A percentile compares a stretch with the other conserved stretches of the same genome.
These are phyloP conservation scores for Vachellia collinsii DNA, from an alignment of 306 rosid species.

Conservation along the genomic window DNA sequence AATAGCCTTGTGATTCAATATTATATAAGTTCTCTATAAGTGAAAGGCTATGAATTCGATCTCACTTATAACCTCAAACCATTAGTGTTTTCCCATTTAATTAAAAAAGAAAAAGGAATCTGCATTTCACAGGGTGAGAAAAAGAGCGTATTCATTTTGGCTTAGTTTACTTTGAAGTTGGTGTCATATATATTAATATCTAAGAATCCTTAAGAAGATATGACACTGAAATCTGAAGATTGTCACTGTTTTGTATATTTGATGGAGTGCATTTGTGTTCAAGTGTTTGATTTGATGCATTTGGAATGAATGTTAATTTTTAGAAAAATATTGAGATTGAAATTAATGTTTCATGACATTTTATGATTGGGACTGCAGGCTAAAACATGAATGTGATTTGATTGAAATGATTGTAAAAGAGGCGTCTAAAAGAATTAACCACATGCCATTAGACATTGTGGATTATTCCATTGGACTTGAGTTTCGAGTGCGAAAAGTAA, in stretches of 20 bases:
- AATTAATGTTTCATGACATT: neutral
- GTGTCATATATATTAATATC: neutral
- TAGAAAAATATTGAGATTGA: neutral
- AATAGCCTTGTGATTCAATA: too few species aligned
- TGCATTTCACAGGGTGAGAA: neutral
- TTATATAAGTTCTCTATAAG: too few species aligned
- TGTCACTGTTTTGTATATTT: neutral
- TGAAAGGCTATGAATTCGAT: too few species aligned
- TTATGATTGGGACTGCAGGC: neutral
- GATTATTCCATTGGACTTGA: neutral
- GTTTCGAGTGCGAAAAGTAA: neutral
- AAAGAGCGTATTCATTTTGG: neutral
- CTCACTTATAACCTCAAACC: too few species aligned
- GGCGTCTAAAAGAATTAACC: neutral
- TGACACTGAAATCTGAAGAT: neutral
- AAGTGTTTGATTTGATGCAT: neutral
- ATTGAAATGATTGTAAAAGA: constrained; percentile 1
- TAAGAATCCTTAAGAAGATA: neutral
- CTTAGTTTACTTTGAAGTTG: neutral
- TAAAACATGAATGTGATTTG: neutral
- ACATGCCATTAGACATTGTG: neutral
- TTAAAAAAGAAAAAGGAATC: neutral
- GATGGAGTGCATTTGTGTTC: neutral
- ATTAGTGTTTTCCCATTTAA: too few species aligned
- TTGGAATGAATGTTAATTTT: neutral